Evolutionary conservation across 805 yeast genomes (phyloP), one percentile per base, ranked within the genome.

Genomic region (Cyberlindnera mycetangii): DNA sequence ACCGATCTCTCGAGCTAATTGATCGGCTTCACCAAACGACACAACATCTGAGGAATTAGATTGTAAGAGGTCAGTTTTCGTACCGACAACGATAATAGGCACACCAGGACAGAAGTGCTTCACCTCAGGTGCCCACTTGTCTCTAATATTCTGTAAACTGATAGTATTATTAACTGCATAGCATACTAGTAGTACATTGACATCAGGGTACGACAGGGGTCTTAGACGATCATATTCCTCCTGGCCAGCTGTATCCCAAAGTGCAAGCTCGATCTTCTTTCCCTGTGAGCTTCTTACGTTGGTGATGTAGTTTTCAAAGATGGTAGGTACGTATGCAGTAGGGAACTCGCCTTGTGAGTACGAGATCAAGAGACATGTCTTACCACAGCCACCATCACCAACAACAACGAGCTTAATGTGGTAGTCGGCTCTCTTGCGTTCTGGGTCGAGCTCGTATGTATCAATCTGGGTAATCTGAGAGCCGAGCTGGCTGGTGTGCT

Each of bases 241-340:
- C 65, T 86, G 93, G 3, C 95, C 93, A 0, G 95, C 95, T 1
- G 95, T 86, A 60, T 88, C 96, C 95, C 95, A 87, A 24, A 87
- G 64, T 0, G 88, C 86, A 52, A 88, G 64, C 57, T 83, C 89
- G 17, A 84, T 71, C n/a, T 64, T 52, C 55, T 78, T 75, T 21
- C 69, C 67, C 6, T 76, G 75, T 0, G 75, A 68, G 2, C 74
- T 69, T 30, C 59, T 62, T 3, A 83, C 77, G 32, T 72, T 73
- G 8, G 85, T 76, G 11, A 80, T 79, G 60, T 85, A 85, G 62
- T 85, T 86, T 52, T 86, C 95, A 66, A 88, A 86, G 22, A 88
- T 82, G 0, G 93, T 86, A 1, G 96, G 96, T 7, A 85, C 85
- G 59, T 89, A 85, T 8, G 74, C 71, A 35, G 75, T 76, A 1